Evolutionary conservation across 2,329 filamentous ascomycete genomes (phyloP), one percentile per base, ranked within the genome.

Genomic region (Aspergillus eucalypticola): DNA sequence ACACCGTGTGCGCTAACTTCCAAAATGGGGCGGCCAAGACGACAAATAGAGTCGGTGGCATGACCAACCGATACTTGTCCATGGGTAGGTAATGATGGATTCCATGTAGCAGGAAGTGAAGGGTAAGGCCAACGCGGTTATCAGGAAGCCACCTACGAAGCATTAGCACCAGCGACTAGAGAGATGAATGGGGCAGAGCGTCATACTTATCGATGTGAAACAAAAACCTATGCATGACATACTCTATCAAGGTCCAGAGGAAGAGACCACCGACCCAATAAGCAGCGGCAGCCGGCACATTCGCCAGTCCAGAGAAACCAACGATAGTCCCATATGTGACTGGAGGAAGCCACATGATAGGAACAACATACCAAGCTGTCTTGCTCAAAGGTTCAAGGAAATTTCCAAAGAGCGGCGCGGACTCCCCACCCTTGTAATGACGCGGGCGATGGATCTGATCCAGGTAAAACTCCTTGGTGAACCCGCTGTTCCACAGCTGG

Each of bases 21-120:
- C 91, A 99, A 81, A 98, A 98, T 0, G 95, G 95, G 0, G 85
- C 84, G 5, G 94, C 94, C 19, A 99, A 87, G 11, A 86, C 84
- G 23, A 94, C 64, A 73, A 99, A 98, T 3, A 99, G 83, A 0
- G 91, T 86, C 0, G 95, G 95, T 1, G 95, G 95, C 95, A 99
- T 98, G 66, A 99, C 95, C 8, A 99, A 88, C 62, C 95, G 89
- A 71, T 96, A 94, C 73, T 89, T 94, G 80, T 99, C 95, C 95
- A 99, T 98, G n/a, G 95, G 95, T 4, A 99, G 85, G 78, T 98
- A 99, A 78, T 99, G 95, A 74, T 99, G 95, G 64, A 99, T 91
- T 64, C 95, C 95, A 71, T 99, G 95, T 25, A 99, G 90, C 42
- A 97, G 80, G 79, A 99, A 99, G 76, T 99, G 95, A 19, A 89